Base-by-base conservation (phyloP, 805 yeast species). In the Kluyveromyces dobzhanskii region DNA sequence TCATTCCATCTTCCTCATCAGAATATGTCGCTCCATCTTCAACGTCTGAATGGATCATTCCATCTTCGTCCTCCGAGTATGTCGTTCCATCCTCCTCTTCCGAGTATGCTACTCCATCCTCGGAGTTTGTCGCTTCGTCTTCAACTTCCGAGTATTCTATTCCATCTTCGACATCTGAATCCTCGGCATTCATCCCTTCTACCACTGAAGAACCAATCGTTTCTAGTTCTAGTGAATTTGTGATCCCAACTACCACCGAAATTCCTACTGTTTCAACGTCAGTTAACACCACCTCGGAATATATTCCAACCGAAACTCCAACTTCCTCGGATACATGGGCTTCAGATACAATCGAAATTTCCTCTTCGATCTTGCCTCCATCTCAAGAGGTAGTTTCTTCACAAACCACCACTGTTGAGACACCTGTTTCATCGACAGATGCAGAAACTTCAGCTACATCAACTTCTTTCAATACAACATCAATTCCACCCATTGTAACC, bases 381-480 rank as follows among this genome's bases (percentile, higher is more conserved):
- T 11, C 38, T 27, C 16, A 12, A 14, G 13, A 12, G 6, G 30
- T n/a, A 7, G 16, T 14, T 7, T 12, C 30, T 5, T n/a, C 30
- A 14, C 7, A 12, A n/a, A 14, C 13, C 5, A 24, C 27, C 12
- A n/a, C 11, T 6, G 30, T 27, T 12, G 7, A 11, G 26, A 11
- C 10, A 14, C 38, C 30, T 26, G 34, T 17, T 26, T 35, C n/a
- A 36, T 17, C 24, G n/a, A 12, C 16, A n/a, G 30, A 27, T 27
- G 24, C 29, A n/a, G 40, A 35, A 24, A 27, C 31, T 13, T 13
- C 37, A 23, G 19, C 45, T 19, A 11, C 40, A n/a, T 16, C 48
- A 11, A 12, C 41, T 23, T 38, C 48, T 5, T 32, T 44, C 14
- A 10, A 41, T 14, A 26, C 45, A 11, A 27, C 42, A 3, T 13